Evolutionary conservation across 345 rosid genomes (phyloP).

Genomic region (Citrus glauca): DNA sequence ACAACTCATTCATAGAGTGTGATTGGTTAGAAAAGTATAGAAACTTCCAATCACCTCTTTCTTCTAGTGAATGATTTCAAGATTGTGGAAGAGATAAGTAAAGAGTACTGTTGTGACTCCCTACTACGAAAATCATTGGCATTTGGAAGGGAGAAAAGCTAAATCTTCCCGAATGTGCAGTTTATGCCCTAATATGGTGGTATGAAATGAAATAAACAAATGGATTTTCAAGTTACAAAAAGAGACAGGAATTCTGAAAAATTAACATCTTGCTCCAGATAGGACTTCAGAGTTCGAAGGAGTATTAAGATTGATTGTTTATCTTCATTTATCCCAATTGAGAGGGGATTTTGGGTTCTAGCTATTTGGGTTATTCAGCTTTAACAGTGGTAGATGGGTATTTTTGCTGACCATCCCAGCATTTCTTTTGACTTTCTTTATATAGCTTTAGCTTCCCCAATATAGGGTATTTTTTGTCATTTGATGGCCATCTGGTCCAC

Average conservation of each 20-base stretch:
- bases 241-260: neutral
- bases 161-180: neutral
- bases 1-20: neutral
- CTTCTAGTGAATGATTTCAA: neutral
- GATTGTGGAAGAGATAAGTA: neutral
- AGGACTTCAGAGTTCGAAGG: neutral
- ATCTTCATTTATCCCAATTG: neutral
- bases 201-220: neutral
- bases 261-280: neutral
- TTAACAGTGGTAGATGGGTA: neutral
- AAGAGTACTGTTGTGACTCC: neutral
- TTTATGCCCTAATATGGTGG: neutral
- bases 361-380: neutral
- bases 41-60: neutral
- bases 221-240: neutral
- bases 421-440: neutral
- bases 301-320: neutral
- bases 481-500: neutral
- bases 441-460: neutral
- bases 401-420: neutral
- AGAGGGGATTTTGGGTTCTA: neutral
- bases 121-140: neutral
- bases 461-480: neutral
- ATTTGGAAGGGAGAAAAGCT: neutral
- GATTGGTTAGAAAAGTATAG: neutral